Conservation (phyloP, 148 eudicot species). For the Vaccinium darrowii region DNA sequence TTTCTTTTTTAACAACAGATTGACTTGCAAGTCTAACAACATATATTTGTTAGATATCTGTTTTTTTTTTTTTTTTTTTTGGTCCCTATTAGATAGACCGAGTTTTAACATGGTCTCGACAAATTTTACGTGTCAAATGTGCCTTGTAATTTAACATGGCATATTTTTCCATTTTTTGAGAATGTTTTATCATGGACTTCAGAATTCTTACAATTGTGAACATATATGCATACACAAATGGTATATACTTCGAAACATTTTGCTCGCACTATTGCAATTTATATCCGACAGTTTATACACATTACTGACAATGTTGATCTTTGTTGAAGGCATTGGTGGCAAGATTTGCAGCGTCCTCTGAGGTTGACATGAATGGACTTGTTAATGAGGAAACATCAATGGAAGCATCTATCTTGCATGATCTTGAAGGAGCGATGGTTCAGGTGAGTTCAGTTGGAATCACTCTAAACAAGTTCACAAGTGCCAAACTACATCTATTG, state of each 20-base stretch:
- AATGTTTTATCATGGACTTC: not conserved
- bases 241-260: not conserved
- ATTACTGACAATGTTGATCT: slow-evolving; percentile 21
- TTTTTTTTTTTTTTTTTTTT: no score
- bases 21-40: no score
- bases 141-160: no score
- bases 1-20: no score
- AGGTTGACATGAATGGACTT: slow-evolving; percentile 23
- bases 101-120: no score
- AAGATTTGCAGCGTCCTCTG: slow-evolving; percentile 27
- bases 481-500: not conserved
- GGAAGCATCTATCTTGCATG: slow-evolving; percentile 60
- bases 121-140: no score
- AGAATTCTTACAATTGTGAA: not conserved
- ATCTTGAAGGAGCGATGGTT: slow-evolving; percentile 47
- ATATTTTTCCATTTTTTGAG: no score
- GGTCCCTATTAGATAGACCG: no score
- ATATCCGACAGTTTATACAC: not conserved
- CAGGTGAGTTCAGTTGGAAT: slow-evolving; percentile 43
- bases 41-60: no score
- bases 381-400: slow-evolving; percentile 36
- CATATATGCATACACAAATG: not conserved
- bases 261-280: not conserved
- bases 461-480: not conserved
- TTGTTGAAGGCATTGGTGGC: slow-evolving; percentile 38